Conservation (phyloP, 768 basidiomycete genomes). For the Botryobasidium botryosum region DNA sequence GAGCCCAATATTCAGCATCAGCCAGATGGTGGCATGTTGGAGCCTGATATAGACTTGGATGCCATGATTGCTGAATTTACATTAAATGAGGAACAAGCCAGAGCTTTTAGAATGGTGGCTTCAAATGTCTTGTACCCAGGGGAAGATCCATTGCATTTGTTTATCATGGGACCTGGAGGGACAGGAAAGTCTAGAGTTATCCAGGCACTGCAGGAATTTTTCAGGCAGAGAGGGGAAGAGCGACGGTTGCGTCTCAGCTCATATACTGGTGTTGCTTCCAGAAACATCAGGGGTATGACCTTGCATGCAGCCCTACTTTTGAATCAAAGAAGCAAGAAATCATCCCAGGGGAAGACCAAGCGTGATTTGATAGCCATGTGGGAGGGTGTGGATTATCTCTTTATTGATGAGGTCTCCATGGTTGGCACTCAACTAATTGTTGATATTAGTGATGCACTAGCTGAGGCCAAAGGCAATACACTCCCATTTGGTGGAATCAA, state of each 20-base stretch:
- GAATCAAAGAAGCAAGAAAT: neutral
- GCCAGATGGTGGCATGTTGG: too few relatives aligned
- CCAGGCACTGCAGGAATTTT: slow-evolving; percentile 8
- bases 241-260: slow-evolving; percentile 2
- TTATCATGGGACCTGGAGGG: slow-evolving; percentile 9
- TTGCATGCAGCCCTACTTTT: slow-evolving; percentile 7
- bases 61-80: neutral
- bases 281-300: slow-evolving; percentile 8
- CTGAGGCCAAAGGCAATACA: slow-evolving; percentile 1
- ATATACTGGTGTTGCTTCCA: slow-evolving; percentile 10
- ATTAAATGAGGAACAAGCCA: neutral
- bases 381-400: slow-evolving; percentile 8
- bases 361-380: slow-evolving; percentile 4
- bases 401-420: slow-evolving; percentile 10
- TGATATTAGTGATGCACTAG: slow-evolving; percentile 3
- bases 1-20: too few relatives aligned
- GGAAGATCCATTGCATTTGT: slow-evolving; percentile 8
- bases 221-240: neutral
- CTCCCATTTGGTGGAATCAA: slow-evolving; percentile 5
- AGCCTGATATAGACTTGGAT: too few relatives aligned
- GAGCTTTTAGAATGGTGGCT: neutral
- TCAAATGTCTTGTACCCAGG: neutral
- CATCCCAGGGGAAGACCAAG: neutral
- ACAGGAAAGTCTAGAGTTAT: slow-evolving; percentile 12
- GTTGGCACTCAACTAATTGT: slow-evolving; percentile 2